Conservation (phyloP, 768 basidiomycete species). For the Pulveroboletus sp. region DNA sequence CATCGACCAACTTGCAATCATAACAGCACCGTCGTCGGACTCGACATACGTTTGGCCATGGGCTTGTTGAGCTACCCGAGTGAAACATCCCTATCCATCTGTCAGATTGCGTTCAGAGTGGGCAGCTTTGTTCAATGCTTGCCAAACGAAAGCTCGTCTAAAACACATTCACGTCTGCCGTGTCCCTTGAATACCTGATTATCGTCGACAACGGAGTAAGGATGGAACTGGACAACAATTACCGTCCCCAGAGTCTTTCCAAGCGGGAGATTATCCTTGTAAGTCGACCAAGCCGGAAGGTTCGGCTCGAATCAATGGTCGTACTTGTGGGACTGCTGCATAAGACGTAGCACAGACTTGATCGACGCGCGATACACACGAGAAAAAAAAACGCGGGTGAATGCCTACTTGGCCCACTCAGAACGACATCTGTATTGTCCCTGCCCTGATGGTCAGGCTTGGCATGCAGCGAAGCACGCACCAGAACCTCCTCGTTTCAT, state of each 20-base stretch:
- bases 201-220: not conserved
- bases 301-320: not conserved
- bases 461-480: not conserved
- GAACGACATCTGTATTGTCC: not conserved
- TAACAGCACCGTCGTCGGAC: not conserved
- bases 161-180: no score
- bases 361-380: slow-evolving; percentile 40
- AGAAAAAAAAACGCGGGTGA: not conserved
- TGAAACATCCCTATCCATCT: not conserved
- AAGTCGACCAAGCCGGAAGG: slow-evolving; percentile 1
- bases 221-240: not conserved
- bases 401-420: not conserved
- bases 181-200: no score
- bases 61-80: not conserved
- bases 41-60: not conserved
- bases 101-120: not conserved
- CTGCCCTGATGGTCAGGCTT: not conserved
- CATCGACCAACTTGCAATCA: not conserved
- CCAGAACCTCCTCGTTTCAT: no score
- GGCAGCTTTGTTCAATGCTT: not conserved
- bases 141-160: slow-evolving; percentile 4
- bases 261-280: not conserved
- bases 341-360: slow-evolving; percentile 32
- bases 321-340: not conserved
- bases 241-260: not conserved